Evolutionary conservation across 768 basidiomycete genomes (phyloP).

Genomic region (Termitomyces sp.): DNA sequence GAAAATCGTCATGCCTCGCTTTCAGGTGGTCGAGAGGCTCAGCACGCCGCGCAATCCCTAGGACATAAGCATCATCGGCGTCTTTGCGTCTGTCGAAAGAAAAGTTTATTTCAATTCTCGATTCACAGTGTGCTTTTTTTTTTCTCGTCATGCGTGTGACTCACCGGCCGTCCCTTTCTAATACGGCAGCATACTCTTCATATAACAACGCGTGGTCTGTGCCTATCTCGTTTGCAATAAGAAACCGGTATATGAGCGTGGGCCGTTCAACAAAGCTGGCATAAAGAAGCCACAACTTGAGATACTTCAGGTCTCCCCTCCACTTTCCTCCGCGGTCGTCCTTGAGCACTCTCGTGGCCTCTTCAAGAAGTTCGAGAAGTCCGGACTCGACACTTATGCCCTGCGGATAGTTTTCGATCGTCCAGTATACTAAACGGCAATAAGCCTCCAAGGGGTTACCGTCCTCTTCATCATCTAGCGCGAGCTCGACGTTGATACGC

Average conservation of each 20-base stretch:
- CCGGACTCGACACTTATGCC: slow-evolving; percentile 88
- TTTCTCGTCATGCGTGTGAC: slow-evolving; percentile 17
- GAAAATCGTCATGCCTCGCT: slow-evolving; percentile 79
- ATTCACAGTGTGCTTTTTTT: neutral
- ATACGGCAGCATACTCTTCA: slow-evolving; percentile 84
- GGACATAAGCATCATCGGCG: slow-evolving; percentile 85
- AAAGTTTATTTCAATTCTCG: neutral
- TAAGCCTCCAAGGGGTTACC: slow-evolving; percentile 87
- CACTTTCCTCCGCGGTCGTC: slow-evolving; percentile 72
- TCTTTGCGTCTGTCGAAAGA: slow-evolving; percentile 61
- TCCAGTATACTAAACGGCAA: slow-evolving; percentile 85
- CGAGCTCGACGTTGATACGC: slow-evolving; percentile 69
- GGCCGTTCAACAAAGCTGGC: slow-evolving; percentile 90
- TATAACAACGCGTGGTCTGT: slow-evolving; percentile 78
- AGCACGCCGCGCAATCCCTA: slow-evolving; percentile 85
- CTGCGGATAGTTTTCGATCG: slow-evolving; percentile 90
- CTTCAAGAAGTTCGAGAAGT: slow-evolving; percentile 89
- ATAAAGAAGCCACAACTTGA: slow-evolving; percentile 94
- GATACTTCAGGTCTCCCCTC: slow-evolving; percentile 78
- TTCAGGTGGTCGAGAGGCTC: slow-evolving; percentile 78
- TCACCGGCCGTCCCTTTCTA: slow-evolving; percentile 82
- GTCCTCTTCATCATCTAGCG: slow-evolving; percentile 80
- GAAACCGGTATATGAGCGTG: slow-evolving; percentile 83
- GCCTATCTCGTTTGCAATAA: slow-evolving; percentile 90
- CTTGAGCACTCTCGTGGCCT: slow-evolving; percentile 83